phyloP scores from a whole-genome alignment of 148 eudicot genomes.

The Nepenthes mirabilis region DNA sequence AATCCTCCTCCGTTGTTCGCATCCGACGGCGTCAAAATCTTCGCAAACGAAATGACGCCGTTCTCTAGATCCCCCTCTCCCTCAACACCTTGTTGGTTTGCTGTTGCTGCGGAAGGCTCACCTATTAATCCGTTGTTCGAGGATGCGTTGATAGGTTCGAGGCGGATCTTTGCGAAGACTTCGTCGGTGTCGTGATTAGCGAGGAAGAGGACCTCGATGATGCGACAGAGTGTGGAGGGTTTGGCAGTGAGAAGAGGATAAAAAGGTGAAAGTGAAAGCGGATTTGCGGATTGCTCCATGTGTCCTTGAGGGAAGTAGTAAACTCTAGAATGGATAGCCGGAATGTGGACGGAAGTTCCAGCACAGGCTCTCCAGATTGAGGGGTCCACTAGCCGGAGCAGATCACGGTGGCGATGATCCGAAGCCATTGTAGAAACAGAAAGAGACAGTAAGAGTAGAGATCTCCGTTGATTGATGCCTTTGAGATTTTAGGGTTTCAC shows the following conservation, averaged over 20 bases:
- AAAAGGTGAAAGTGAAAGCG: slow-evolving; percentile 3
- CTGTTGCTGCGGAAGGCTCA: neutral
- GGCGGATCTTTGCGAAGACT: slow-evolving; percentile 21
- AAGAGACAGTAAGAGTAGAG: no score
- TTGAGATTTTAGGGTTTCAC: no score
- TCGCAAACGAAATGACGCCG: slow-evolving; percentile 29
- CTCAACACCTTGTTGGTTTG: neutral
- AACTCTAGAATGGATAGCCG: slow-evolving; percentile 24
- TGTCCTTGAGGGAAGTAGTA: slow-evolving; percentile 61
- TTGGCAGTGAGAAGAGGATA: slow-evolving; percentile 1
- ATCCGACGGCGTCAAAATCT: slow-evolving; percentile 56
- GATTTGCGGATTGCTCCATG: slow-evolving; percentile 23
- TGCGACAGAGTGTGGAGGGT: slow-evolving; percentile 25
- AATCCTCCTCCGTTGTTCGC: slow-evolving; percentile 69
- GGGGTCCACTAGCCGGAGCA: neutral
- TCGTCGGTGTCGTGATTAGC: slow-evolving; percentile 27
- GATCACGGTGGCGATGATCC: no score
- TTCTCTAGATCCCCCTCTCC: neutral
- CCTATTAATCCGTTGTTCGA: slow-evolving; percentile 13
- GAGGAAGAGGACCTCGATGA: slow-evolving; percentile 17
- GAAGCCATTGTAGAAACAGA: no score
- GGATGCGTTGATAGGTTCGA: slow-evolving; percentile 13
- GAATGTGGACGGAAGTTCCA: slow-evolving; percentile 26
- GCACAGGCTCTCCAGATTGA: slow-evolving; percentile 33
- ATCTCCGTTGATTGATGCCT: no score